Conservation (phyloP, 805 yeast genomes). For the Starmera dryadoides region DNA sequence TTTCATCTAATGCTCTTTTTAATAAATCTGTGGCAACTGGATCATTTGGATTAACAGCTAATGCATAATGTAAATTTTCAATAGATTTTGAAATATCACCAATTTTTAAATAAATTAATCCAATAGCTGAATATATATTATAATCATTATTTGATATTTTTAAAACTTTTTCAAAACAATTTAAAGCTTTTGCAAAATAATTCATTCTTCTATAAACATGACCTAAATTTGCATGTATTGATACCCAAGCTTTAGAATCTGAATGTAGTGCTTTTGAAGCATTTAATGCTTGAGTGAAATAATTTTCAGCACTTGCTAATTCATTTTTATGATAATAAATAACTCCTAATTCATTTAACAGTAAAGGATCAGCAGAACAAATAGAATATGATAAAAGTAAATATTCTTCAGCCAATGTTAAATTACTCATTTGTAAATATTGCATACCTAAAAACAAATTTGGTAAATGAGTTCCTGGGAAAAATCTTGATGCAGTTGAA, state of each 20-base stretch:
- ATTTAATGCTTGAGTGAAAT: constrained; percentile 60
- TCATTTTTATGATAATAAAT: constrained; percentile 74
- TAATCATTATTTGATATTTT: constrained; percentile 64
- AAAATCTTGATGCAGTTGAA: constrained; percentile 88
- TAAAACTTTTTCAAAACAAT: constrained; percentile 70
- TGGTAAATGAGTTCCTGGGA: constrained; percentile 88
- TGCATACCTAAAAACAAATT: constrained; percentile 93
- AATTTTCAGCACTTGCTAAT: constrained; percentile 59
- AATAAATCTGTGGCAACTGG: constrained; percentile 79
- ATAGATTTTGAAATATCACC: constrained; percentile 63
- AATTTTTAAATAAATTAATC: constrained; percentile 67
- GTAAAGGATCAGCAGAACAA: constrained; percentile 79
- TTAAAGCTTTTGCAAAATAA: constrained; percentile 57
- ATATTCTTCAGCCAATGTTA: constrained; percentile 81
- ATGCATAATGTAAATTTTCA: constrained; percentile 69
- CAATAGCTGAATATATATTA: constrained; percentile 77
- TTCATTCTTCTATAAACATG: constrained; percentile 75
- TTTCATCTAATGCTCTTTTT: constrained; percentile 67
- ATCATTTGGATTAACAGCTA: constrained; percentile 73
- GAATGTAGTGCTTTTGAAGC: constrained; percentile 65
- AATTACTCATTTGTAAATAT: constrained; percentile 79
- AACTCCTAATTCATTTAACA: constrained; percentile 90
- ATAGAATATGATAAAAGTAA: constrained; percentile 65
- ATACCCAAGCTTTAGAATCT: constrained; percentile 76
- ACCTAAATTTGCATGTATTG: constrained; percentile 81